A percentile compares a stretch with the other conserved stretches of the same genome.
Evolutionary conservation across 768 basidiomycete species (phyloP).

Genomic region (Suillus luteus): DNA sequence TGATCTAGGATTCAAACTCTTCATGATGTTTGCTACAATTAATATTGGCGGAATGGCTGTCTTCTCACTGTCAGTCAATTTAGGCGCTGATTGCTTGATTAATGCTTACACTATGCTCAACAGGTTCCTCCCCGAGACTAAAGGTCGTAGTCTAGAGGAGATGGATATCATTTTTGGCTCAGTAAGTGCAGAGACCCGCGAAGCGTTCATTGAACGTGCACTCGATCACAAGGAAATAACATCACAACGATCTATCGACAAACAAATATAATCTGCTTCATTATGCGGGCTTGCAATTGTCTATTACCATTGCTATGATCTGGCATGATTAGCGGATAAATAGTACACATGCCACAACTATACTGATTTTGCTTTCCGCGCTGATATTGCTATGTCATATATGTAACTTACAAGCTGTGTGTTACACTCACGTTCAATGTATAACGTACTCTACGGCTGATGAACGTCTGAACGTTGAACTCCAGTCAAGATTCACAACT

Average conservation of each 20-base stretch:
- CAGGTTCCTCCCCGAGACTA: conserved; percentile 64
- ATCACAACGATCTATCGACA: conserved; percentile 11
- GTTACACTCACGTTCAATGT: conserved; percentile 11
- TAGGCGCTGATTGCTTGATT: background rate
- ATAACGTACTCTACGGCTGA: background rate
- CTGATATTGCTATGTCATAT: background rate
- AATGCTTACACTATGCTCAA: conserved; percentile 4
- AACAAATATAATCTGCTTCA: conserved; percentile 13
- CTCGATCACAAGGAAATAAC: conserved; percentile 14
- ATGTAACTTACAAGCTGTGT: conserved; percentile 2
- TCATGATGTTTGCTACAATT: conserved; percentile 75
- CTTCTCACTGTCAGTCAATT: conserved; percentile 59
- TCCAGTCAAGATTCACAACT: background rate
- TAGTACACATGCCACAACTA: background rate
- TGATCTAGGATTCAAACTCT: conserved; percentile 69
- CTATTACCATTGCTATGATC: background rate
- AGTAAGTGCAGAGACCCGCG: conserved; percentile 54
- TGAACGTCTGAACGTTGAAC: background rate
- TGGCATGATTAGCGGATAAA: background rate
- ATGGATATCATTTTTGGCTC: conserved; percentile 63
- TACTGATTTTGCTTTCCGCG: background rate
- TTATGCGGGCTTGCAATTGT: background rate
- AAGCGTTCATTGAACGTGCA: conserved; percentile 47
- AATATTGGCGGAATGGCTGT: conserved; percentile 70
- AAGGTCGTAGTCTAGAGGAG: conserved; percentile 55